These are phyloP conservation scores for Pythium dissotocum DNA, from an alignment of 352 stramenopile genomes.

Conservation along the genomic window DNA sequence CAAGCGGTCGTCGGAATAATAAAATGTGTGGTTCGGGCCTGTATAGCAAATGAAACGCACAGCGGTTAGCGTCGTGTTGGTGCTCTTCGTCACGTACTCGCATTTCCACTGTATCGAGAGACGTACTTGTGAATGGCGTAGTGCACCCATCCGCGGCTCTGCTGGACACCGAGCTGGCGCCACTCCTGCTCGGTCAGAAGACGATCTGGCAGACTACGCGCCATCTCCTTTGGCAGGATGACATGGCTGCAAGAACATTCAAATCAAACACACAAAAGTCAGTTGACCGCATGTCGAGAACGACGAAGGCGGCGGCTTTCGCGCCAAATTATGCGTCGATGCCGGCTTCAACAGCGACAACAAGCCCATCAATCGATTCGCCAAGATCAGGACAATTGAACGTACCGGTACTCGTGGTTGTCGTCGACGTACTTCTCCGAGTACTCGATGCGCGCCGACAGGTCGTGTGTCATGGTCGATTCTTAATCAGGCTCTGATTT, in stretches of 20 bases:
- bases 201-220: slow-evolving; percentile 94
- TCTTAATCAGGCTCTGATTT: slow-evolving; percentile 15
- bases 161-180: slow-evolving; percentile 97
- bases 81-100: no score
- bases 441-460: slow-evolving; percentile 93
- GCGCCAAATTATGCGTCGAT: background rate
- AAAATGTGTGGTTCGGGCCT: slow-evolving; percentile 99
- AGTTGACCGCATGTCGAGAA: background rate
- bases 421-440: slow-evolving; percentile 95
- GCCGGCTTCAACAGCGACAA: background rate
- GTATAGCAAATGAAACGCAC: slow-evolving; percentile 8
- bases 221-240: slow-evolving; percentile 98
- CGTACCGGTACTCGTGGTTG: slow-evolving; percentile 91
- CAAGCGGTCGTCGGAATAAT: slow-evolving; percentile 96
- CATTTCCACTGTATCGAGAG: no score
- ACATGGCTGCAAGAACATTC: slow-evolving; percentile 64
- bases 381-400: background rate
- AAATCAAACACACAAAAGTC: background rate
- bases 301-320: background rate
- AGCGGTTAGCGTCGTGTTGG: no score
- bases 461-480: slow-evolving; percentile 71
- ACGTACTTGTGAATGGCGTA: slow-evolving; percentile 98
- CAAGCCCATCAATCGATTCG: background rate
- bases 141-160: slow-evolving; percentile 98
- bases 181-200: slow-evolving; percentile 97